These are phyloP conservation scores for Phytophthora multivora DNA, from an alignment of 352 stramenopile genomes.

Conservation along the genomic window DNA sequence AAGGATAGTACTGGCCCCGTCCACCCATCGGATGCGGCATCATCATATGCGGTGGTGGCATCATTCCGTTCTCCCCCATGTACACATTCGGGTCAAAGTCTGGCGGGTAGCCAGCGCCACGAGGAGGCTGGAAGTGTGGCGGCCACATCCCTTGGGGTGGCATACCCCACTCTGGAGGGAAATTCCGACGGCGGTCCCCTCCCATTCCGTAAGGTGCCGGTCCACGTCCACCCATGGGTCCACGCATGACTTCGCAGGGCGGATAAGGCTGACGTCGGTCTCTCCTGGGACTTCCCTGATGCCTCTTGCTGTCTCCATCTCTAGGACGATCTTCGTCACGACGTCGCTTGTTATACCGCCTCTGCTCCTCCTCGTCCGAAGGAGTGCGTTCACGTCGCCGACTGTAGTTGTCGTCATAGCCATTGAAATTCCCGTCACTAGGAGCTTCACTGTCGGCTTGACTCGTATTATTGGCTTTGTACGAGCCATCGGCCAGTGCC, in stretches of 20 bases:
- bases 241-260: slow-evolving; percentile 23
- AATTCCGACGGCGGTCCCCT: slow-evolving; percentile 61
- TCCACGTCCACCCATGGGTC: slow-evolving; percentile 38
- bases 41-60: slow-evolving; percentile 70
- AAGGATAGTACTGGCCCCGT: slow-evolving; percentile 47
- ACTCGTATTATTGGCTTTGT: slow-evolving; percentile 40
- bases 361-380: slow-evolving; percentile 64
- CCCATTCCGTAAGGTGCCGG: slow-evolving; percentile 34
- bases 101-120: slow-evolving; percentile 40
- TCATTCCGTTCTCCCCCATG: slow-evolving; percentile 71
- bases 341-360: slow-evolving; percentile 59
- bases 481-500: slow-evolving; percentile 64
- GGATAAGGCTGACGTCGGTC: slow-evolving; percentile 39
- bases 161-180: slow-evolving; percentile 72
- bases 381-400: slow-evolving; percentile 39
- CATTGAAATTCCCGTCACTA: slow-evolving; percentile 18
- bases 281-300: slow-evolving; percentile 45
- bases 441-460: slow-evolving; percentile 4
- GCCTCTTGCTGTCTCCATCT: slow-evolving; percentile 37
- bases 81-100: slow-evolving; percentile 77
- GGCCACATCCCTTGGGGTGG: slow-evolving; percentile 72
- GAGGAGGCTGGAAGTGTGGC: slow-evolving; percentile 54
- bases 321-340: slow-evolving; percentile 58
- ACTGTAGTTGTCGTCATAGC: slow-evolving; percentile 31
- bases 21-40: slow-evolving; percentile 65